Conservation (phyloP, 129 eudicot species). For the Chrysanthemum lavandulifolium region DNA sequence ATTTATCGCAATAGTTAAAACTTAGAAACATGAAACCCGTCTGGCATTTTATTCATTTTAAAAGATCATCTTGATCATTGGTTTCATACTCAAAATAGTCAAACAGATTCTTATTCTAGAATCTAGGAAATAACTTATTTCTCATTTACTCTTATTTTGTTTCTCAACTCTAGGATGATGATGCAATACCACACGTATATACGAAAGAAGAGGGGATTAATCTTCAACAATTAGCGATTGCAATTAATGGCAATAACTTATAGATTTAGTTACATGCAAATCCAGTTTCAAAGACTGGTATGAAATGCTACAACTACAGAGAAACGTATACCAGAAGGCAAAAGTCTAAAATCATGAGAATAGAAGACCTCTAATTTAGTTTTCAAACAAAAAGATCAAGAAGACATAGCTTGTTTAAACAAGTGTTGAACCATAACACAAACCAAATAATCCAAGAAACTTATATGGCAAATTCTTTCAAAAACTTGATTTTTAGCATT, state of each 20-base stretch:
- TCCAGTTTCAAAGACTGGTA: neutral
- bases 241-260: neutral
- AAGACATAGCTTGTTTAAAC: neutral
- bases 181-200: constrained; percentile 35
- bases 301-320: neutral
- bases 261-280: neutral
- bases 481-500: neutral
- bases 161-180: constrained; percentile 26
- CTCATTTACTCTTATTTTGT: constrained; percentile 12
- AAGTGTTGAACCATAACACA: neutral
- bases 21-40: constrained; percentile 22
- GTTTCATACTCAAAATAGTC: constrained; percentile 38
- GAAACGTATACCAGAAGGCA: neutral
- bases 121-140: constrained; percentile 39
- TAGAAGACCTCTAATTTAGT: neutral
- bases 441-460: constrained; percentile 5
- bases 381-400: neutral
- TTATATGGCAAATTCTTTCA: neutral
- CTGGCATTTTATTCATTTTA: constrained; percentile 41
- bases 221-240: neutral
- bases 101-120: constrained; percentile 40
- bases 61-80: constrained; percentile 40
- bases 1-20: constrained; percentile 40
- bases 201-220: constrained; percentile 16
- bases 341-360: neutral